A percentile compares a stretch with the other conserved stretches of the same genome.
phyloP scores from a whole-genome alignment of 169 alveolate genomes.

The Perkinsus olseni region DNA sequence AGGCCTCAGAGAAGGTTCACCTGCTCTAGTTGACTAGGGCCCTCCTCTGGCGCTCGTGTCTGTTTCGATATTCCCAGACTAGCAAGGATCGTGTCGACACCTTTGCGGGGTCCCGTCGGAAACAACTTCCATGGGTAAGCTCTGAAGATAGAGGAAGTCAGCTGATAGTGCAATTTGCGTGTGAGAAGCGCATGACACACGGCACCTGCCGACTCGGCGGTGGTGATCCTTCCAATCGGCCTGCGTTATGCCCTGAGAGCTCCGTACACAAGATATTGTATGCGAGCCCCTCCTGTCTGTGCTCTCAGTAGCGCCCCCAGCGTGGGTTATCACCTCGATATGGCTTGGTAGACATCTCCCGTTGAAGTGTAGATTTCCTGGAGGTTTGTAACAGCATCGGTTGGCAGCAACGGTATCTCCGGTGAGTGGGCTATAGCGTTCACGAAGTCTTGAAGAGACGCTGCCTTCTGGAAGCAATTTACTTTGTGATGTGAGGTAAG shows the following conservation, averaged over 20 bases:
- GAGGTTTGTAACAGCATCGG: neutral
- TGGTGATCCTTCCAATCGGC: too few species aligned
- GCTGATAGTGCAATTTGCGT: neutral
- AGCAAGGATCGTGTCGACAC: neutral
- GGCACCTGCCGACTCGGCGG: too few species aligned
- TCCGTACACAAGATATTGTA: too few species aligned
- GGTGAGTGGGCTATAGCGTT: neutral
- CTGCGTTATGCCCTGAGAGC: too few species aligned
- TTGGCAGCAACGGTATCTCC: neutral
- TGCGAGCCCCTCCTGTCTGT: too few species aligned
- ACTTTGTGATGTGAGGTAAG: neutral
- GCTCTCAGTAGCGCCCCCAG: too few species aligned
- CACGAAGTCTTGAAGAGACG: neutral
- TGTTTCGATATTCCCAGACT: neutral
- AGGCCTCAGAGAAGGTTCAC: neutral
- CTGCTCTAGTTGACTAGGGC: neutral
- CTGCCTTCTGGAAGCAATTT: neutral
- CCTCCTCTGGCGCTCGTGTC: neutral
- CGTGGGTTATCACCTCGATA: neutral
- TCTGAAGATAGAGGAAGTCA: neutral
- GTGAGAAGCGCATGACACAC: too few species aligned
- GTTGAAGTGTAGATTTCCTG: neutral
- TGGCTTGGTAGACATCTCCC: neutral
- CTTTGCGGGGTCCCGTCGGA: neutral
- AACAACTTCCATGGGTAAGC: neutral